Base-by-base conservation (phyloP, 2,329 filamentous ascomycete genomes). In the Magnaporthales sp. region DNA sequence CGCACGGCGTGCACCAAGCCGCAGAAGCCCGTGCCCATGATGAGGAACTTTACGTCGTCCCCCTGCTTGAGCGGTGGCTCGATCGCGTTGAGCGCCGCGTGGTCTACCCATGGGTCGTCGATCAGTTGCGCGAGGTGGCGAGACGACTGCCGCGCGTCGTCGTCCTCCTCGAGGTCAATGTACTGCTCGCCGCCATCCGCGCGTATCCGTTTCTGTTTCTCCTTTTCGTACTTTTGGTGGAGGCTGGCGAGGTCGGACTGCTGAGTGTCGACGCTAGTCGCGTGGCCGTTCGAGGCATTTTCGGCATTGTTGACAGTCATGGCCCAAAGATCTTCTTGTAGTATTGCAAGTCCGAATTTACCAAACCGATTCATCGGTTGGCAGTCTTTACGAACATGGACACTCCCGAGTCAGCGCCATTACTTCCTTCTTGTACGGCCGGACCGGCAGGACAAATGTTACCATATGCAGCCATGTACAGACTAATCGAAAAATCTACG, bases 11-110 rank as follows among this genome's bases (percentile, higher is more conserved):
- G 74, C 1, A 77, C 69, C 0, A 79, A 69, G 0, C 75, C 77
- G 7, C 73, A 74, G 60, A 72, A 77, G 0, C 78, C 78, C 1
- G 74, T 75, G 1, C 78, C 78, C 1, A 79, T 69, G 24, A 78
- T 71, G 22, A 78, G 32, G 63, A 75, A 70, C 64, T 75, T 74
- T 68, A 71, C 68, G 4, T 66, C 69, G 30, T 71, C 72, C 29
- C 74, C 74, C 32, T 76, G 69, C 11, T 66, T 66, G 61, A 77
- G 69, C 1, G 68, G 66, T 0, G 70, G 68, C 3, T 64, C 22
- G 13, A 67, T 69, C 1, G 70, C 69, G 62, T 76, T 77, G 8
- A 76, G 70, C 0, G 72, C 70, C 0, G 71, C 73, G 51, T 77
- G 74, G 68, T 78, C 74, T 7, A 70, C 76, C 73, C 76, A 79